A percentile compares a stretch with the other conserved stretches of the same genome.
These are phyloP conservation scores for Aristolochia fimbriata DNA, from an alignment of 164 flowering plant genomes.

Conservation along the genomic window DNA sequence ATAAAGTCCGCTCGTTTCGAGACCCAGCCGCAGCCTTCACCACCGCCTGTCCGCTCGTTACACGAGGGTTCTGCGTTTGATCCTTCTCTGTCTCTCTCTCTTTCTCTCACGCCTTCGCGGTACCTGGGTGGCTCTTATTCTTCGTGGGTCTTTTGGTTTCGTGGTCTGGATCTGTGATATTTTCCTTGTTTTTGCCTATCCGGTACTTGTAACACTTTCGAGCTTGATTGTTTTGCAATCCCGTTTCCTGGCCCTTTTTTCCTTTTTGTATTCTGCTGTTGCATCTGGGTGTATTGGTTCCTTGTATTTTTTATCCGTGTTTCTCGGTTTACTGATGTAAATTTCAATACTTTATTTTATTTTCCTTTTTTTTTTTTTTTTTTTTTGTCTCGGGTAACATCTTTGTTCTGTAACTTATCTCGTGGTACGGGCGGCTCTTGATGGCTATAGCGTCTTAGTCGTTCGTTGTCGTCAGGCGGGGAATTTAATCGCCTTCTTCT, in stretches of 20 bases:
- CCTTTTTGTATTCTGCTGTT: too few species aligned
- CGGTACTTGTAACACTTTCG: not conserved
- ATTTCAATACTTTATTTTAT: too few species aligned
- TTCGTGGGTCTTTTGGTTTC: not conserved
- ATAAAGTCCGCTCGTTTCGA: not conserved
- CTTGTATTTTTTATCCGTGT: not conserved
- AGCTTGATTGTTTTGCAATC: not conserved
- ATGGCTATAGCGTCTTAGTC: too few species aligned
- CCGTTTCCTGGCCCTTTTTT: not conserved
- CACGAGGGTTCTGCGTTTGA: too few species aligned
- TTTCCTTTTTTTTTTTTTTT: too few species aligned
- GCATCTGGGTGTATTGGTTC: not conserved
- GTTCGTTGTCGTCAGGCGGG: too few species aligned
- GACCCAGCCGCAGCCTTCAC: not conserved
- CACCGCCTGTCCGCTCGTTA: not conserved
- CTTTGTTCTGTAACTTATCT: not conserved
- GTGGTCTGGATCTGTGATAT: not conserved
- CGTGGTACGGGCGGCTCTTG: not conserved
- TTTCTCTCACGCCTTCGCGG: not conserved
- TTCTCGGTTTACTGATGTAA: not conserved
- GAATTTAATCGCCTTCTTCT: not conserved
- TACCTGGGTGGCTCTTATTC: not conserved
- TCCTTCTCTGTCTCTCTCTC: not conserved
- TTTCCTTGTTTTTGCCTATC: not conserved
- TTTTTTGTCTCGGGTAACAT: not conserved